Conservation (phyloP, 108 stramenopile genomes). For the Skeletonema tropicum region DNA sequence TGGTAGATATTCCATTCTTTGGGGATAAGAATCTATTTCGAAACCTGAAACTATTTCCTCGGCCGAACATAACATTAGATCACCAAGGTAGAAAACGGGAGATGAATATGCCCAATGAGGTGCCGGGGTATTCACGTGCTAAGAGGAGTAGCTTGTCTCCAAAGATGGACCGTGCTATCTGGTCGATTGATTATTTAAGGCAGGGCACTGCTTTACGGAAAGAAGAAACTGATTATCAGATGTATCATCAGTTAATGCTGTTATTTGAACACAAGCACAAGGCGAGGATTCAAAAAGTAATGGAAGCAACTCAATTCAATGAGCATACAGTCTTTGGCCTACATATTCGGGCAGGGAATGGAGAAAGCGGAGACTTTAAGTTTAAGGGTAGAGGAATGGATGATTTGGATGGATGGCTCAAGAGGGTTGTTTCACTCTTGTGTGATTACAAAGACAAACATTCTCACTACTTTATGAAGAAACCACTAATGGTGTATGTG, state of each 20-base stretch:
- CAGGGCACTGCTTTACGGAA: background rate
- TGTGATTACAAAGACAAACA: background rate
- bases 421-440: background rate
- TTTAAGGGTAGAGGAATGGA: slow-evolving; percentile 34
- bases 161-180: too few species aligned
- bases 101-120: background rate
- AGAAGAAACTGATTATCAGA: background rate
- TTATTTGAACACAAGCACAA: slow-evolving; percentile 9
- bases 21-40: background rate
- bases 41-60: background rate
- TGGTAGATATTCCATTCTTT: background rate
- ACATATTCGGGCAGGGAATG: slow-evolving; percentile 66
- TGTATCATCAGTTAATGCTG: slow-evolving; percentile 13
- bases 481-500: slow-evolving; percentile 46
- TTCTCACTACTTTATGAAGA: background rate
- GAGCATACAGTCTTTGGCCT: slow-evolving; percentile 58
- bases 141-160: background rate
- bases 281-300: background rate
- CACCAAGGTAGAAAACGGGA: background rate
- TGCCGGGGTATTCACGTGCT: background rate
- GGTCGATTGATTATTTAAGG: background rate
- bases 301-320: slow-evolving; percentile 28
- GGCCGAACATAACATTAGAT: background rate
- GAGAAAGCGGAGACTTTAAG: slow-evolving; percentile 53
- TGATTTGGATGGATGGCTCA: background rate